Conservation (phyloP, 2,329 filamentous ascomycete species). For the Chrysosphaeria jannelii region DNA sequence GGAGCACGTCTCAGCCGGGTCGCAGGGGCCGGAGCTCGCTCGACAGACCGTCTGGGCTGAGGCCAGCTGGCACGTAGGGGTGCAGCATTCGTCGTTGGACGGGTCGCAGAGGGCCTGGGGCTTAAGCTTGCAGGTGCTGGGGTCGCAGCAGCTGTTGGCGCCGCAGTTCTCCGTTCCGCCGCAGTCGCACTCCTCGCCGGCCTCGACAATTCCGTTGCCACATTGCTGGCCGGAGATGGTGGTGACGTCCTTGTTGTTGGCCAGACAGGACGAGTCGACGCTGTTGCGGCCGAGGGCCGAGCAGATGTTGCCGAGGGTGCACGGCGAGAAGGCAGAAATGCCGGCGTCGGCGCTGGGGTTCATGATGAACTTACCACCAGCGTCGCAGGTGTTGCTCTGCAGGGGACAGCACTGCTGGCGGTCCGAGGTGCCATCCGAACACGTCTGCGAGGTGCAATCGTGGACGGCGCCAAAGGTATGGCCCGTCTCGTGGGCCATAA, state of each 20-base stretch:
- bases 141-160: slow-evolving; percentile 54
- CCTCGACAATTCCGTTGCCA: slow-evolving; percentile 89
- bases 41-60: slow-evolving; percentile 47
- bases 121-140: slow-evolving; percentile 64
- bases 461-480: slow-evolving; percentile 93
- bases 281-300: slow-evolving; percentile 50
- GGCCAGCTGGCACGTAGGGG: slow-evolving; percentile 31
- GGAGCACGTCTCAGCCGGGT: slow-evolving; percentile 58
- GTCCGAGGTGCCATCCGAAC: slow-evolving; percentile 23
- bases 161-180: slow-evolving; percentile 45
- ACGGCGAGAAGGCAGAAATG: slow-evolving; percentile 59
- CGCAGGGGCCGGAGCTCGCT: slow-evolving; percentile 47
- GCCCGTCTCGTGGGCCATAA: slow-evolving; percentile 79
- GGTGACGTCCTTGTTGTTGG: slow-evolving; percentile 56
- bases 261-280: slow-evolving; percentile 48
- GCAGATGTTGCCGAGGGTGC: slow-evolving; percentile 82
- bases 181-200: slow-evolving; percentile 86
- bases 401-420: slow-evolving; percentile 51
- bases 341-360: slow-evolving; percentile 56
- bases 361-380: slow-evolving; percentile 66
- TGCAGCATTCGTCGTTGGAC: slow-evolving; percentile 59
- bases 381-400: slow-evolving; percentile 35
- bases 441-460: slow-evolving; percentile 49
- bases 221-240: slow-evolving; percentile 65
- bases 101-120: slow-evolving; percentile 47